Evolutionary conservation across 2,329 filamentous ascomycete species (phyloP), one percentile per base, ranked within the genome.

Genomic region (Fusarium sp.): DNA sequence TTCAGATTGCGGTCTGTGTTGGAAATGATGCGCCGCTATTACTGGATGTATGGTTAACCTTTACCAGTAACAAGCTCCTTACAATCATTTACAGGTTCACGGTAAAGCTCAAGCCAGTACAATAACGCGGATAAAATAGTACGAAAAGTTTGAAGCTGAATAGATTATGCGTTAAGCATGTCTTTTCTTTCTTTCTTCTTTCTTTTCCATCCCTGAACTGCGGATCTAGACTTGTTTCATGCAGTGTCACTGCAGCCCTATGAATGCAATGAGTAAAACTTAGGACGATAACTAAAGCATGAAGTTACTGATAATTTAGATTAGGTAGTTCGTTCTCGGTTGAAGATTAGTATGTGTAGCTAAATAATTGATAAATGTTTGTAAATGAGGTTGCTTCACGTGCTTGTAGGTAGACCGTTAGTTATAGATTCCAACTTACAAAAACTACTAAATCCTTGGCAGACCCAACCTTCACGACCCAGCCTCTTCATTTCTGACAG

Each of bases 401-500:
- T 46, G 41, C 34, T 41, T 21, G 34, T 37, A 18, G 4, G 8
- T 46, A 21, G 52, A 21, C n/a, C 21, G 18, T 34, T 37, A 37
- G 31, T n/a, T 37, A n/a, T 18, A 13, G 19, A 42, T 39, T 57
- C 18, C 30, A 31, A 16, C 18, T 37, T 37, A 37, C 18, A 37
- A 28, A 26, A 28, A 31, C 21, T 44, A 28, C 21, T 25, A 59
- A 41, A 59, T 56, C 25, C 46, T 51, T 41, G 44, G 18, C 26
- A 21, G 30, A 34, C 37, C 21, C n/a, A 31, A 50, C 25, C 52
- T 58, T 58, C 51, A 53, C 26, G 43, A 64, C 37, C 58, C 53
- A 62, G 51, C 60, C 65, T 66, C 55, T 66, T 41, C 55, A 58
- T 54, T 69, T 54, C 30, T 21, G 44, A 25, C 28, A 28, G 39